Evolutionary conservation across 768 basidiomycete species (phyloP).

Genomic region (Collybiopsis confluens): DNA sequence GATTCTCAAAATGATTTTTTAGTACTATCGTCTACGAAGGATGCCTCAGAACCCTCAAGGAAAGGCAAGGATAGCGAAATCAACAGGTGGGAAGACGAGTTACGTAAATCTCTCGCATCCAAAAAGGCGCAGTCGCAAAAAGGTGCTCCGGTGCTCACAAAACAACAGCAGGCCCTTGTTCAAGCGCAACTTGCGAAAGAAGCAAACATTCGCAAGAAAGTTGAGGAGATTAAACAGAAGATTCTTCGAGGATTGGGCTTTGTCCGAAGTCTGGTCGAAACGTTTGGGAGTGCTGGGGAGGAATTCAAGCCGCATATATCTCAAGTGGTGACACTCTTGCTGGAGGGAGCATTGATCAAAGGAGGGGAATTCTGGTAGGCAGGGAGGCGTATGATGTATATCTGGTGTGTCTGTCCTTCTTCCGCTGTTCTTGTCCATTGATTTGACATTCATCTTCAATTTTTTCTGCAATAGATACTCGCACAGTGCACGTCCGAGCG

Average conservation of each 20-base stretch:
- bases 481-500: constrained; percentile 72
- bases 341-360: constrained; percentile 59
- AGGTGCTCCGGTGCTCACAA: constrained; percentile 54
- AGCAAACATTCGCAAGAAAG: constrained; percentile 54
- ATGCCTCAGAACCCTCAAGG: constrained; percentile 37
- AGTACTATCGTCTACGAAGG: constrained; percentile 66
- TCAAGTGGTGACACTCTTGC: constrained; percentile 51
- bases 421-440: neutral
- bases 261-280: constrained; percentile 57
- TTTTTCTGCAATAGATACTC: no score
- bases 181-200: constrained; percentile 84
- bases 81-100: constrained; percentile 92
- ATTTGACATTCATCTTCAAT: neutral
- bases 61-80: constrained; percentile 90
- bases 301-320: constrained; percentile 57
- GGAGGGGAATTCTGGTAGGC: constrained; percentile 52
- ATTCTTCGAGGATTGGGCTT: constrained; percentile 68
- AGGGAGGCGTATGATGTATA: constrained; percentile 74
- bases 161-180: constrained; percentile 81
- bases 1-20: neutral
- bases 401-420: constrained; percentile 45
- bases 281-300: constrained; percentile 28
- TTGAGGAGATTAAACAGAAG: constrained; percentile 47
- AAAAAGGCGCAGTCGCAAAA: constrained; percentile 56
- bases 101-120: constrained; percentile 77